Evolutionary conservation across 176 grass and related monocot species (phyloP), one percentile per base, ranked within the genome.

Genomic region (Hordeum vulgare): DNA sequence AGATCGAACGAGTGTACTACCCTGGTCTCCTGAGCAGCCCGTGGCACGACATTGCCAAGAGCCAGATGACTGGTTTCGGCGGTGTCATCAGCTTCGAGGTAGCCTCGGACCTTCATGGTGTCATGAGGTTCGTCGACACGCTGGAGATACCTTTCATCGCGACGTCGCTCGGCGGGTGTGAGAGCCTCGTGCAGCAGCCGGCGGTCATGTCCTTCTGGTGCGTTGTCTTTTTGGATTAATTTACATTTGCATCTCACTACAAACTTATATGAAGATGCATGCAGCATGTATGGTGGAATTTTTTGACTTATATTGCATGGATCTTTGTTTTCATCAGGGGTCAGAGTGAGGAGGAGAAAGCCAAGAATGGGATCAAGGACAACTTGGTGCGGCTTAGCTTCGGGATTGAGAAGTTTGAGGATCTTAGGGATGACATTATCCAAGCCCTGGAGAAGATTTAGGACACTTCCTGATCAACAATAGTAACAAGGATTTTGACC

Each of bases 141-240:
- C 59, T 94, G 1, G 84, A 94, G 64, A 80, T 94, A 79, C 88
- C 91, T 15, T 83, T 90, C 54, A 59, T 88, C 3, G 91, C 91
- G 0, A 89, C 91, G 7, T 90, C 91, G 2, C 83, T 90, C 11
- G 91, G 91, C 3, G 91, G 88, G 1, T 93, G 88, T 7, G 91
- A 93, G 69, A 93, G 85, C 73, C 63, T 90, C 8, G 82, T 93
- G 58, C 81, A 90, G 67, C 91, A 90, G 49, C 91, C 91, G 23
- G 91, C 84, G 13, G 85, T 93, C 71, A 89, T 93, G 91, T 90
- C 91, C 40, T 93, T 85, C 61, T 86, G 84, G 89, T 90, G 79
- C 35, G 12, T 58, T 1, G 4, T 0, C 0, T 15, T 44, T 8
- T 7, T 39, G 9, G 66, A 23, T 41, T 11, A 3, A 41, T 11